Evolutionary conservation across 164 flowering plant genomes (phyloP).

Genomic region (Buxus sempervirens): DNA sequence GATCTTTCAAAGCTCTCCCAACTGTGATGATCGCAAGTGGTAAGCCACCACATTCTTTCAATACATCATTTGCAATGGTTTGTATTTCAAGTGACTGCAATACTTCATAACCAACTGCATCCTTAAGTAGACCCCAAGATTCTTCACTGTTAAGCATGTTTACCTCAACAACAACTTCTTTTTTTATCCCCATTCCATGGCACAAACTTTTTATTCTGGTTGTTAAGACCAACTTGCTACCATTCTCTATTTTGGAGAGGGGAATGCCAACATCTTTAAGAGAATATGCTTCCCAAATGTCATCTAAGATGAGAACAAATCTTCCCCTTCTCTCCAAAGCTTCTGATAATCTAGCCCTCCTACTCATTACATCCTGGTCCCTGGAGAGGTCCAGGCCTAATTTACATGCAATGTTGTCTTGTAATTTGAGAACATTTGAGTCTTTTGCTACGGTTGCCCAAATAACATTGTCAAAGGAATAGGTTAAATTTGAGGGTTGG

Average conservation of each 20-base stretch:
- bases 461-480: background rate
- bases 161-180: constrained; percentile 7
- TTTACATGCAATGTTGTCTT: constrained; percentile 8
- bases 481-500: no score
- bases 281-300: constrained; percentile 23
- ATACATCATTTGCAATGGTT: background rate
- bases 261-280: constrained; percentile 28
- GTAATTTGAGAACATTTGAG: background rate
- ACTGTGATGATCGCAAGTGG: background rate
- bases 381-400: constrained; percentile 2
- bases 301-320: constrained; percentile 26
- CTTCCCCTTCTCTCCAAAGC: constrained; percentile 11
- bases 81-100: background rate
- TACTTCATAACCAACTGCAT: background rate
- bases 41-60: background rate
- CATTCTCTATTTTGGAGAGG: constrained; percentile 5
- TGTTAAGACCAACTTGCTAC: constrained; percentile 20
- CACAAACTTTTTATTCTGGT: background rate
- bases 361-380: constrained; percentile 5
- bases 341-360: constrained; percentile 13
- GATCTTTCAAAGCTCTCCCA: background rate
- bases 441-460: constrained; percentile 14
- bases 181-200: background rate
- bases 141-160: background rate
- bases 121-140: background rate